Conservation (phyloP, 2,329 filamentous ascomycete genomes). For the Cercospora sp. region DNA sequence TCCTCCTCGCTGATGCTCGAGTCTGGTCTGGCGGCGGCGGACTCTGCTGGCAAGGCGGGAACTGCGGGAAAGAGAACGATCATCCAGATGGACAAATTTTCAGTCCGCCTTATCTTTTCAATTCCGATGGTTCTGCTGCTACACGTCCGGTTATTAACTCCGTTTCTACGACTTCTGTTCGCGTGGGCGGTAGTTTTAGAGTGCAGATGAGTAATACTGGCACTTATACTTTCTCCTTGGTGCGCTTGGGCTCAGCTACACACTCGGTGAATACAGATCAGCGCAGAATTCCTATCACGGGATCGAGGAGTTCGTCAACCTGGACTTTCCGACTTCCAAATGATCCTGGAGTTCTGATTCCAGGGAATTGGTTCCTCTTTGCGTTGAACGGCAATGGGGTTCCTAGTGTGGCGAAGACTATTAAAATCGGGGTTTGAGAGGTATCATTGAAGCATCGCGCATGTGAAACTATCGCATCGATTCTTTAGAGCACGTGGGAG, state of each 20-base stretch:
- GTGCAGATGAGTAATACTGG: constrained; percentile 1
- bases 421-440: neutral
- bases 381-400: constrained; percentile 27
- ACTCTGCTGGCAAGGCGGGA: constrained; percentile 43
- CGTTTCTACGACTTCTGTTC: neutral
- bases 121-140: constrained; percentile 22
- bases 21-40: constrained; percentile 56
- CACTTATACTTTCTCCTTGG: constrained; percentile 32
- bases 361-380: constrained; percentile 58
- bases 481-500: too few relatives aligned
- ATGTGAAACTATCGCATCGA: too few relatives aligned
- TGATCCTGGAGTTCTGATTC: constrained; percentile 53
- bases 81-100: constrained; percentile 59
- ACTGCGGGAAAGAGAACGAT: constrained; percentile 37
- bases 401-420: constrained; percentile 10
- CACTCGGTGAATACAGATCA: constrained; percentile 61
- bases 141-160: constrained; percentile 10
- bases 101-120: constrained; percentile 57
- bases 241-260: constrained; percentile 53
- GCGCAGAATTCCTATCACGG: constrained; percentile 50
- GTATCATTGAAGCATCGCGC: neutral
- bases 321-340: constrained; percentile 48
- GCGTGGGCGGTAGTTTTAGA: constrained; percentile 1
- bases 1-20: constrained; percentile 54
- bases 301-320: constrained; percentile 30